Evolutionary conservation across 257 asterid species (phyloP), one percentile per base, ranked within the genome.

Genomic region (Ajuga chamaepitys): DNA sequence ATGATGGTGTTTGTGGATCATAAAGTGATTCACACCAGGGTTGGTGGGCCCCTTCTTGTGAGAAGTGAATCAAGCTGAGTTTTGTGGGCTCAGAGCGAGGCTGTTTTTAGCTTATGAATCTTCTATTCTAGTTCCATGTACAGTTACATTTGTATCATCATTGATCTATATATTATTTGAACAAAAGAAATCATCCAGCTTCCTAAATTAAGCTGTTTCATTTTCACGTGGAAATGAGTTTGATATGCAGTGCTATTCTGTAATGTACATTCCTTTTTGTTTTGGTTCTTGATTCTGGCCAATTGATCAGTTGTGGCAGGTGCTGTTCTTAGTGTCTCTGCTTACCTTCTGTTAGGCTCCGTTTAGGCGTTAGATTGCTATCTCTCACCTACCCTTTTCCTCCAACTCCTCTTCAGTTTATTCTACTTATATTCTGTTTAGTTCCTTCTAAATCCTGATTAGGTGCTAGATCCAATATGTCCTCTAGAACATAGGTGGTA

Each of bases 121-220:
- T 22, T 26, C 16, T 63, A 70, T 65, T 60, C 32, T 40, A 67
- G 72, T 50, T 51, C 67, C 48, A 6, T 64, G 73, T 77, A 69
- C 28, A 72, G 53, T 2, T 50, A 50, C 59, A 25, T 25, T 61
- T 64, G 70, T 52, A 54, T 21, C 58, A 38, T 56, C 35, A 18
- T 64, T 72, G 64, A 59, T 58, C 60, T 34, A 60, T 22, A 38
- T 52, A 60, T 34, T 35, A 71, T 54, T n/a, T 47, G 34, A 55
- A 57, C 72, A 21, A 53, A 13, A 17, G 25, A 38, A 20, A 9
- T 17, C 25, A 7, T 5, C 1, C 10, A 6, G n/a, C 58, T 64
- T 48, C 38, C 16, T 18, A 22, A 64, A 20, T 35, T 50, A 10
- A 45, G 37, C 7, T 25, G 38, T 17, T 3, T 41, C 20, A 30